These are phyloP conservation scores for Penicillium argentinense DNA, from an alignment of 495 filamentous ascomycete species.

Conservation along the genomic window DNA sequence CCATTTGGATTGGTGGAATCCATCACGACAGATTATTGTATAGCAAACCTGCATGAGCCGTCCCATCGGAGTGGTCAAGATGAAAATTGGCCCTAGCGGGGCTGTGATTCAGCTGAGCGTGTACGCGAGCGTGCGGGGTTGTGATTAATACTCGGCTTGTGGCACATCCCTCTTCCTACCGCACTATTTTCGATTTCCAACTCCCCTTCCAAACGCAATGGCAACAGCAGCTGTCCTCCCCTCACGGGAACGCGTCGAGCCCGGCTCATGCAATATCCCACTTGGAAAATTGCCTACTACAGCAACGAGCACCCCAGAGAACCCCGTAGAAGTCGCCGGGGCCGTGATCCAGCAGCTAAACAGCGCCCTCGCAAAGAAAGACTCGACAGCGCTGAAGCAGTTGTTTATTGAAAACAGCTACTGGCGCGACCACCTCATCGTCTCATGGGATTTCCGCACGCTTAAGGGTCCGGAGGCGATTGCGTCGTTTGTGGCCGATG, in stretches of 20 bases:
- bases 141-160: no score
- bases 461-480: constrained; percentile 56
- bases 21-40: no score
- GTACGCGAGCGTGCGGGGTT: no score
- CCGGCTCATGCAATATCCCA: constrained; percentile 57
- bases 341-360: constrained; percentile 50
- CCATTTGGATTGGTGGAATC: no score
- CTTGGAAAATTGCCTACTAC: constrained; percentile 37
- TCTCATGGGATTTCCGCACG: constrained; percentile 50
- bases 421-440: constrained; percentile 45
- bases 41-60: no score
- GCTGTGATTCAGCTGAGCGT: no score
- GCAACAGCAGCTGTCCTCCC: constrained; percentile 11
- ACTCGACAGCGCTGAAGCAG: constrained; percentile 28
- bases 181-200: no score
- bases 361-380: constrained; percentile 32
- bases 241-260: constrained; percentile 58
- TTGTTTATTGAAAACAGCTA: constrained; percentile 50
- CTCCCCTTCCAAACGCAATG: no score
- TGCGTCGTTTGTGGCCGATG: constrained; percentile 40
- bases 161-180: no score
- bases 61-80: no score
- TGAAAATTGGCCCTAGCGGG: no score
- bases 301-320: constrained; percentile 18
- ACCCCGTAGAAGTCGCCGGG: constrained; percentile 49